Evolutionary conservation across 1,139 yeast species (phyloP).

Genomic region (Hansenula sp.): DNA sequence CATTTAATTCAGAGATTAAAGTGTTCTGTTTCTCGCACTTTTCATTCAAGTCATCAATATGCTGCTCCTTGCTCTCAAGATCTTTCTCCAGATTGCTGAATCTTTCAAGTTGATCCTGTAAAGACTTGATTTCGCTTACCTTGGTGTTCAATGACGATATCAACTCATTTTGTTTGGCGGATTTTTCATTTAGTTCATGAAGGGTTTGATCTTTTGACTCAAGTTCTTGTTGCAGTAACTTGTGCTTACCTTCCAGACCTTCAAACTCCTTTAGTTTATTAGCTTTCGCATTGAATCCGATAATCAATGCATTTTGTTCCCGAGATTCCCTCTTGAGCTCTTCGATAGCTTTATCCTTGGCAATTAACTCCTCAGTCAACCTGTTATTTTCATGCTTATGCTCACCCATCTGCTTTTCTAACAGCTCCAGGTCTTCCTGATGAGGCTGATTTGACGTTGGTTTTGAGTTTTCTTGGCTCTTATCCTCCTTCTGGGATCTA

Average conservation of each 20-base stretch:
- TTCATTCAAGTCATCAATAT: constrained; percentile 22
- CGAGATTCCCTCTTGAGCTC: too few relatives aligned
- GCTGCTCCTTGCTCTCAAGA: constrained; percentile 27
- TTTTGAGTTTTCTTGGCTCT: background rate
- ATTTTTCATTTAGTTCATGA: constrained; percentile 16
- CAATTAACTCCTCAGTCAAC: too few relatives aligned
- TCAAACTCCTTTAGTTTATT: too few relatives aligned
- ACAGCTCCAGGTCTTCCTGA: too few relatives aligned
- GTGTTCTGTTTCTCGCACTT: constrained; percentile 21
- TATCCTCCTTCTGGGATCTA: background rate
- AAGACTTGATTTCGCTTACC: background rate
- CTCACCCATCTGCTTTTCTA: too few relatives aligned
- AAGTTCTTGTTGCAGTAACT: constrained; percentile 18
- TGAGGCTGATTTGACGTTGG: too few relatives aligned
- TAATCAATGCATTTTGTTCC: too few relatives aligned
- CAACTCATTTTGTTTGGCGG: constrained; percentile 21
- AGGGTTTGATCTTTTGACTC: constrained; percentile 31
- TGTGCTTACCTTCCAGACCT: background rate
- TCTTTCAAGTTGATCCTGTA: background rate
- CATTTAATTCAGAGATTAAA: constrained; percentile 3
- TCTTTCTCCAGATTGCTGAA: too few relatives aligned
- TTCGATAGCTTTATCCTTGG: too few relatives aligned
- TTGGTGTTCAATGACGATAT: background rate
- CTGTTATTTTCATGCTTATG: too few relatives aligned
- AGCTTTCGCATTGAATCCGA: too few relatives aligned